Conservation (phyloP, 192 early-diverging fungal species). For the Phlyctochytrium arcticum region DNA sequence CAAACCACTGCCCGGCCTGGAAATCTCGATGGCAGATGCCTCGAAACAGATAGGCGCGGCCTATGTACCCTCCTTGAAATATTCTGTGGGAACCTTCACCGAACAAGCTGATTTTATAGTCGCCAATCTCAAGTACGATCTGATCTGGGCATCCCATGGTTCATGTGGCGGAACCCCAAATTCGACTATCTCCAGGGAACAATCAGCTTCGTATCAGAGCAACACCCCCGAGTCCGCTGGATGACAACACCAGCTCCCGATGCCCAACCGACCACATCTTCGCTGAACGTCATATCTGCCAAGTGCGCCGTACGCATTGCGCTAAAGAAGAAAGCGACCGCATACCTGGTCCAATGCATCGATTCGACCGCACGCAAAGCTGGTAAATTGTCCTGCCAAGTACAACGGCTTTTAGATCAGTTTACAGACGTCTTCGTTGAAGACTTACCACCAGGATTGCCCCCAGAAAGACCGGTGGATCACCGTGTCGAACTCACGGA, state of each 20-base stretch:
- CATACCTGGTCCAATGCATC: too few species aligned
- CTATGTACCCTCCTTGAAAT: background rate
- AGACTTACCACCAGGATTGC: too few species aligned
- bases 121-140: too few species aligned
- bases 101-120: too few species aligned
- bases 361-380: too few species aligned
- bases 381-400: too few species aligned
- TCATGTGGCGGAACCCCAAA: too few species aligned
- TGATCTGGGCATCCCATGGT: too few species aligned
- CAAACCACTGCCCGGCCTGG: background rate
- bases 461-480: too few species aligned
- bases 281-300: background rate
- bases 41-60: background rate
- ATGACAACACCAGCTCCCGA: background rate
- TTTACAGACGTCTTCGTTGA: too few species aligned
- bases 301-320: background rate
- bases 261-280: background rate
- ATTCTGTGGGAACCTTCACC: background rate
- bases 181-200: background rate
- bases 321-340: background rate
- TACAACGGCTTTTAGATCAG: too few species aligned
- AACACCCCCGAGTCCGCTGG: background rate
- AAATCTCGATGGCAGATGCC: background rate
- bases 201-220: background rate
- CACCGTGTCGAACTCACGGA: too few species aligned